phyloP scores from a whole-genome alignment of 257 asterid species.

The Solanum chmielewskii region DNA sequence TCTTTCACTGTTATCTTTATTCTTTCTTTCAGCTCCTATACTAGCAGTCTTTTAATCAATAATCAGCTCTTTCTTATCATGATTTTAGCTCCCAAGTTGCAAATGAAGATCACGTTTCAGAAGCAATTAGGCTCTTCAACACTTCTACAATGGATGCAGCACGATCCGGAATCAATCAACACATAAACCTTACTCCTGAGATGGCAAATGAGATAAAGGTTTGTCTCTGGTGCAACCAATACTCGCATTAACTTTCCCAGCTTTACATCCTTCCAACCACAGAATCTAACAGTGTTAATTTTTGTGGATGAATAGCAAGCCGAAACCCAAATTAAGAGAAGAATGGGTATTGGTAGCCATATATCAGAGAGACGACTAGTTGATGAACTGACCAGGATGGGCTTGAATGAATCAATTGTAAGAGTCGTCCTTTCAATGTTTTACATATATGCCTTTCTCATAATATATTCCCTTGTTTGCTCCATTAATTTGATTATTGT shows the following conservation, averaged over 20 bases:
- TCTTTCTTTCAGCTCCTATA: neutral
- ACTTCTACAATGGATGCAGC: constrained; percentile 97
- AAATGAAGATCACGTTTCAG: constrained; percentile 70
- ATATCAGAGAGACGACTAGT: constrained; percentile 84
- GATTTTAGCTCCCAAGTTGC: constrained; percentile 59
- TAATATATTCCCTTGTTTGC: neutral
- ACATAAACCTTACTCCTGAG: constrained; percentile 79
- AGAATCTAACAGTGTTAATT: neutral
- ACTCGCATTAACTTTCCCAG: neutral
- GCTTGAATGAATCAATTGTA: constrained; percentile 83
- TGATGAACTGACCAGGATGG: constrained; percentile 88
- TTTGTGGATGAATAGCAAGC: constrained; percentile 56
- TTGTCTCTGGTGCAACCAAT: neutral
- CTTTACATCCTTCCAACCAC: neutral
- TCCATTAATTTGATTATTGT: neutral
- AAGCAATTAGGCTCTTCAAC: constrained; percentile 82
- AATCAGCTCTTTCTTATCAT: neutral
- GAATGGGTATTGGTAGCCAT: constrained; percentile 94
- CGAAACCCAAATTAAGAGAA: constrained; percentile 85
- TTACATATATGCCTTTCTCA: neutral
- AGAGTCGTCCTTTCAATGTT: constrained; percentile 5
- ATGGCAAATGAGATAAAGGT: constrained; percentile 88
- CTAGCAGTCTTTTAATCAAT: neutral
- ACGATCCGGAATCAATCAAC: constrained; percentile 75
- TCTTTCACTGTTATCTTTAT: neutral